Evolutionary conservation across 2,329 filamentous ascomycete species (phyloP).

Genomic region (Chalaropsis thielavioides): DNA sequence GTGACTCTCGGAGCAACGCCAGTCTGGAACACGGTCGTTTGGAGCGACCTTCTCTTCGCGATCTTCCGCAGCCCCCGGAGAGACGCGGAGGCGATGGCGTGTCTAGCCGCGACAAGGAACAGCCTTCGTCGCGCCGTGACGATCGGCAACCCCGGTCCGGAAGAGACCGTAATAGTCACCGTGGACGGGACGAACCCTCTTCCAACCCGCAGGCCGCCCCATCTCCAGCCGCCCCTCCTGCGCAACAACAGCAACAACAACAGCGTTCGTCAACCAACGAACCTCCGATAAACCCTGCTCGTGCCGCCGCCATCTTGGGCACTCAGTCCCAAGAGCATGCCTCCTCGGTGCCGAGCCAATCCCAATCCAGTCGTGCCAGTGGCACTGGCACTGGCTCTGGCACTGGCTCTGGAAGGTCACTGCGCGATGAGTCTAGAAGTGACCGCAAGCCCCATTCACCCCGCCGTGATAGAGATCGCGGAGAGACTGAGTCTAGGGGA

Average conservation of each 20-base stretch:
- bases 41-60: conserved; percentile 21
- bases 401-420: too few relatives aligned
- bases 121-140: conserved; percentile 10
- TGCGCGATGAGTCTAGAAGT: conserved; percentile 10
- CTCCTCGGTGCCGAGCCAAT: background rate
- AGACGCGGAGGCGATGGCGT: conserved; percentile 25
- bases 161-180: conserved; percentile 21
- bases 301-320: conserved; percentile 34
- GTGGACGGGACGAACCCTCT: conserved; percentile 19
- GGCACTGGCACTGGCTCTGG: too few relatives aligned
- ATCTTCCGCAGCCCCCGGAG: conserved; percentile 35
- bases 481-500: background rate
- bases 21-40: conserved; percentile 12
- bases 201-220: conserved; percentile 14
- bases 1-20: conserved; percentile 10
- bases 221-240: conserved; percentile 21
- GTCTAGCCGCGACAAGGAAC: conserved; percentile 11
- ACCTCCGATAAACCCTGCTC: conserved; percentile 40
- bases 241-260: conserved; percentile 21
- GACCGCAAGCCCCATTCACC: conserved; percentile 13
- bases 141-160: conserved; percentile 20
- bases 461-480: conserved; percentile 10
- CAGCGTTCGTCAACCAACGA: conserved; percentile 24
- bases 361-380: background rate
- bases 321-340: conserved; percentile 2